These are phyloP conservation scores for Polygonum aviculare DNA, from an alignment of 148 eudicot species.

Conservation along the genomic window DNA sequence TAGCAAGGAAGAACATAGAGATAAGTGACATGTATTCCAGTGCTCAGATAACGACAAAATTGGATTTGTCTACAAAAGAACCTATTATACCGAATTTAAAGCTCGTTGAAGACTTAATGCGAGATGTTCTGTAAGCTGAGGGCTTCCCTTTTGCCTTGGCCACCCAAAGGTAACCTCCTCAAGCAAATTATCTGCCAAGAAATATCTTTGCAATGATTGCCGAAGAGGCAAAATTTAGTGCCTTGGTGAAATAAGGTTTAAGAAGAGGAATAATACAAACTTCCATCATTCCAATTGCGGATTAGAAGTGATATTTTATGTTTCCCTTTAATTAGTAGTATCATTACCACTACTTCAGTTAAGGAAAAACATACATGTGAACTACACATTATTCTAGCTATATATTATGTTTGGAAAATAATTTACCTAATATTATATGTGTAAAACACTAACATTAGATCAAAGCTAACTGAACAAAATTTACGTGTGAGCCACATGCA, in stretches of 20 bases:
- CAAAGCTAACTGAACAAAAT: not conserved
- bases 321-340: not conserved
- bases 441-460: not conserved
- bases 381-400: not conserved
- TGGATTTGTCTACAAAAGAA: not conserved
- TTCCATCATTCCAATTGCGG: not conserved
- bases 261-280: slow-evolving; percentile 1
- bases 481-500: not conserved
- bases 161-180: slow-evolving; percentile 91
- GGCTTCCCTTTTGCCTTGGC: slow-evolving; percentile 71
- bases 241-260: not conserved
- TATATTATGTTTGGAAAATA: not conserved
- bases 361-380: not conserved
- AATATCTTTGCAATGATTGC: slow-evolving; percentile 37
- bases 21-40: not conserved
- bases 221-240: not conserved
- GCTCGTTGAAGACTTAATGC: slow-evolving; percentile 75
- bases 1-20: not conserved
- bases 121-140: slow-evolving; percentile 54
- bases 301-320: not conserved
- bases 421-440: not conserved
- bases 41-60: not conserved
- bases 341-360: not conserved
- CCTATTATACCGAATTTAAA: slow-evolving; percentile 54
- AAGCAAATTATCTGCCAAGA: slow-evolving; percentile 71